Evolutionary conservation across 768 basidiomycete genomes (phyloP).

Genomic region (Russula emetica): DNA sequence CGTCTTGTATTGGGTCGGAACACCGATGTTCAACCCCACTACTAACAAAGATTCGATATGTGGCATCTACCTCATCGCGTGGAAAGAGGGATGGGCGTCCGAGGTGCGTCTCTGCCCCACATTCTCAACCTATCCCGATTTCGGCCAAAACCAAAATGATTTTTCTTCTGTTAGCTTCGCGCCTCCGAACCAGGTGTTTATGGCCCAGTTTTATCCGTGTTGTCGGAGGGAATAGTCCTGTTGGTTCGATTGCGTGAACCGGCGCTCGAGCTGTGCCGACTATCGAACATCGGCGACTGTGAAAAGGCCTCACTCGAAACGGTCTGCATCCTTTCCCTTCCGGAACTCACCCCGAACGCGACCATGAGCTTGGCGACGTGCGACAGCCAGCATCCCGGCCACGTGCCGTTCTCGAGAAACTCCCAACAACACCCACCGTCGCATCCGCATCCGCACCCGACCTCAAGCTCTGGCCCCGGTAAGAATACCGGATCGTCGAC

Average conservation of each 20-base stretch:
- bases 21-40: background rate
- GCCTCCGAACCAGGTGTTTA: conserved; percentile 1
- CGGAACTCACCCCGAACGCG: background rate
- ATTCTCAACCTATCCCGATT: too few relatives aligned
- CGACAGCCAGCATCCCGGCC: conserved; percentile 13
- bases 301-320: conserved; percentile 10
- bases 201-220: conserved; percentile 9
- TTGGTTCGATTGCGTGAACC: conserved; percentile 11
- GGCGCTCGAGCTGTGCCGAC: conserved; percentile 17
- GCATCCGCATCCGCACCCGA: background rate
- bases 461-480: background rate
- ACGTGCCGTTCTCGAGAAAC: conserved; percentile 4
- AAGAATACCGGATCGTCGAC: background rate
- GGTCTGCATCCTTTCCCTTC: conserved; percentile 15
- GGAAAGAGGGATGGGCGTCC: conserved; percentile 17
- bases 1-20: conserved; percentile 16
- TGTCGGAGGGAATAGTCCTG: conserved; percentile 9
- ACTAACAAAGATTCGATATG: background rate
- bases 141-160: background rate
- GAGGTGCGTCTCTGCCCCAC: conserved; percentile 3
- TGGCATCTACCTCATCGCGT: conserved; percentile 12
- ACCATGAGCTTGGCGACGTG: conserved; percentile 11
- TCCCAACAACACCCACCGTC: background rate
- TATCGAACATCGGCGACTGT: background rate
- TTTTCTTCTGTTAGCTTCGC: conserved; percentile 4